A percentile compares a stretch with the other conserved stretches of the same genome.
Evolutionary conservation across 768 basidiomycete genomes (phyloP).

Genomic region (Naganishia randhawae): DNA sequence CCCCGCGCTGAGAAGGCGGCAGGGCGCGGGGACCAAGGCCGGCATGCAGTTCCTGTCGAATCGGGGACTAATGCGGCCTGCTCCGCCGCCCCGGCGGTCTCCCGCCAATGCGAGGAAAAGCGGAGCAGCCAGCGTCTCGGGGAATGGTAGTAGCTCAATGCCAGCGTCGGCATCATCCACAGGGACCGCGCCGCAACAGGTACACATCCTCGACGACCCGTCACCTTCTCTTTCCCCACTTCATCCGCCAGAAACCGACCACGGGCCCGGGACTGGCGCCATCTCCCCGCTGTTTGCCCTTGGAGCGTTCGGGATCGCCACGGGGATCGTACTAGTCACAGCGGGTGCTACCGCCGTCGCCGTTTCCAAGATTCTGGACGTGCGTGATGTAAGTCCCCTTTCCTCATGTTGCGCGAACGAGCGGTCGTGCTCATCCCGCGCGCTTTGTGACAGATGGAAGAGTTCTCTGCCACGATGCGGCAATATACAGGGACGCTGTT

Average conservation of each 20-base stretch:
- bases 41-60: conserved; percentile 1
- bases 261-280: neutral
- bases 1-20: conserved; percentile 1
- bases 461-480: conserved; percentile 15
- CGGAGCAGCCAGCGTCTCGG: neutral
- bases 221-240: neutral
- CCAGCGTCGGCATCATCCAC: neutral
- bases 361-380: conserved; percentile 1
- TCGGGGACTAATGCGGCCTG: neutral
- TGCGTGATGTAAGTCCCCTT: conserved; percentile 9
- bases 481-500: neutral
- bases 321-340: neutral
- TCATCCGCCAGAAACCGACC: neutral
- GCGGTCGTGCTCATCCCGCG: too few species aligned
- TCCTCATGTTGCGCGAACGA: too few species aligned
- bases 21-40: neutral
- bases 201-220: conserved; percentile 4
- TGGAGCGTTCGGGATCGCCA: conserved; percentile 20
- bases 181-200: neutral
- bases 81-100: too few species aligned
- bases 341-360: neutral
- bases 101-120: too few species aligned
- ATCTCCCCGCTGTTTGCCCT: conserved; percentile 21
- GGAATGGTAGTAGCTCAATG: neutral
- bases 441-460: conserved; percentile 23